Conservation (phyloP, 1,139 yeast genomes). For the Pichia sp. region DNA sequence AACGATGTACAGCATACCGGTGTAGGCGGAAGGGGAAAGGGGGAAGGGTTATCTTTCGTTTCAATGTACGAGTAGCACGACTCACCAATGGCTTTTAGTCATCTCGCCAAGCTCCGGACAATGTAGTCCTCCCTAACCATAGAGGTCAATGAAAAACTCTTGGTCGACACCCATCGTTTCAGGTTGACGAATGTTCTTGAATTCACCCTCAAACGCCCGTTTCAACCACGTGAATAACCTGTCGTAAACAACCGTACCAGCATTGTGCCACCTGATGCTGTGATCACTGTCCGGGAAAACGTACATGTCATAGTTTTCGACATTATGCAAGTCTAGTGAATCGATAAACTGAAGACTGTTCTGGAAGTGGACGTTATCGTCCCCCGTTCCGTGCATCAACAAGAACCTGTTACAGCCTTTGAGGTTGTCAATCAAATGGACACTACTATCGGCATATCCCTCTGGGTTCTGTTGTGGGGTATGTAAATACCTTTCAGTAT, state of each 20-base stretch:
- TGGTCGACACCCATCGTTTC: not conserved
- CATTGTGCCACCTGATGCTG: conserved; percentile 62
- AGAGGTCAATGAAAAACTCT: conserved; percentile 12
- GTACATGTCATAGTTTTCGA: conserved; percentile 67
- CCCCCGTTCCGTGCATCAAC: conserved; percentile 75
- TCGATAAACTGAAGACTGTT: conserved; percentile 60
- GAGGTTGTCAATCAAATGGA: conserved; percentile 41
- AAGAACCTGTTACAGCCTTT: conserved; percentile 49
- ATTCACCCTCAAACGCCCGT: conserved; percentile 45
- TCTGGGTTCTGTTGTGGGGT: conserved; percentile 53
- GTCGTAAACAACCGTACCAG: conserved; percentile 56
- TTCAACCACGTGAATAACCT: conserved; percentile 52
- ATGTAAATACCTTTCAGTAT: conserved; percentile 73
- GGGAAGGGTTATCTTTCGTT: no score
- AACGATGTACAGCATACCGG: no score
- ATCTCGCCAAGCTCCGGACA: no score
- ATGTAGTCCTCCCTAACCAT: conserved; percentile 7
- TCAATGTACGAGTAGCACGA: no score
- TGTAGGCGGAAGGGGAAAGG: no score
- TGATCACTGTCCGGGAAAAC: conserved; percentile 79
- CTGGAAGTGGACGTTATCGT: conserved; percentile 77
- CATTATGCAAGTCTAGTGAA: conserved; percentile 43
- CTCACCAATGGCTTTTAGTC: no score
- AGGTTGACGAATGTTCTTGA: conserved; percentile 12
- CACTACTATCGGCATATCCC: conserved; percentile 49